Conservation (phyloP, 2,329 filamentous ascomycete species). For the Dothistroma septosporum region DNA sequence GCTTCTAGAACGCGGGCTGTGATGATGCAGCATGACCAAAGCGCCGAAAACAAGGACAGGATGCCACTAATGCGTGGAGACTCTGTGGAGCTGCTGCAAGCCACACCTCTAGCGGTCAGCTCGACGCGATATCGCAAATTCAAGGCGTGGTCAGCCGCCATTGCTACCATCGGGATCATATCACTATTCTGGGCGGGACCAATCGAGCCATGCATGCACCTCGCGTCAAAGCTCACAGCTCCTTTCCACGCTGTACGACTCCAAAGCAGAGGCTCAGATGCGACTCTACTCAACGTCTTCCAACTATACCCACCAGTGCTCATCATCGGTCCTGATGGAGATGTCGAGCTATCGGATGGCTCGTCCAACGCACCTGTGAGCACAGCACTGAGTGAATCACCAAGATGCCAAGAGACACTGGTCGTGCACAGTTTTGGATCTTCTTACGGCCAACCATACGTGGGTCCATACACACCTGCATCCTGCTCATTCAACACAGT, state of each 20-base stretch:
- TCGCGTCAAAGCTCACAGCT: neutral
- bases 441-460: constrained; percentile 70
- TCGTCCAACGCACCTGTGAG: constrained; percentile 26
- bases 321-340: constrained; percentile 41
- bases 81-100: constrained; percentile 13
- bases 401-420: constrained; percentile 53
- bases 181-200: constrained; percentile 8
- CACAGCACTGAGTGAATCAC: constrained; percentile 25
- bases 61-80: constrained; percentile 11
- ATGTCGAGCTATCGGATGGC: constrained; percentile 37
- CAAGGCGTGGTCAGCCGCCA: constrained; percentile 10
- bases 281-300: constrained; percentile 56
- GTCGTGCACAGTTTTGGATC: constrained; percentile 68
- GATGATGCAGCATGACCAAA: constrained; percentile 4
- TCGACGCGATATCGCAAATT: constrained; percentile 2
- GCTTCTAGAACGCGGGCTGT: constrained; percentile 8
- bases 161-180: constrained; percentile 8
- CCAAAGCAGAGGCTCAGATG: constrained; percentile 20
- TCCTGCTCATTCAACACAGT: constrained; percentile 68
- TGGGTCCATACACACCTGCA: constrained; percentile 67
- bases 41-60: constrained; percentile 7
- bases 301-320: constrained; percentile 65
- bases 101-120: constrained; percentile 7
- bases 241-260: constrained; percentile 4
- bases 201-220: neutral